A percentile compares a stretch with the other conserved stretches of the same genome.
Evolutionary conservation across 1,284 basidiomycete species (phyloP).

Genomic region (Puccinia triticina): DNA sequence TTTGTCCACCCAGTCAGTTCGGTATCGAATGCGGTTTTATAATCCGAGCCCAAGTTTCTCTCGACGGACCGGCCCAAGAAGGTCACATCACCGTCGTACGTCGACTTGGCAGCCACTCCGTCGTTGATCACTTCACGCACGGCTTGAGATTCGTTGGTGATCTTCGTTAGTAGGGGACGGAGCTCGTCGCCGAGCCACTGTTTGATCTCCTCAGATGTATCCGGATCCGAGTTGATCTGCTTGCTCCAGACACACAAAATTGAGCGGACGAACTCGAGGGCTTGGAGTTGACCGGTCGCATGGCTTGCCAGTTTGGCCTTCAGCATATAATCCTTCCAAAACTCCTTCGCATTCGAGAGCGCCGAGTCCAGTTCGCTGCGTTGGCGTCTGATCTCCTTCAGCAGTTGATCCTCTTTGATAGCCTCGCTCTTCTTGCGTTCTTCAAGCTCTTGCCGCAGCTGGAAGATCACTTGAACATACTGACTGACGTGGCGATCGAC

Average conservation of each 20-base stretch:
- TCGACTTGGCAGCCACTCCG: constrained; percentile 31
- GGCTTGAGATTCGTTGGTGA: constrained; percentile 1
- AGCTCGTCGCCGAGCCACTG: constrained; percentile 26
- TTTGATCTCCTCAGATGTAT: constrained; percentile 7
- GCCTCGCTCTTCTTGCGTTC: constrained; percentile 41
- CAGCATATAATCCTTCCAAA: constrained; percentile 38
- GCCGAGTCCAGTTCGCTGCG: constrained; percentile 36
- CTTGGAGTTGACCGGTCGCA: constrained; percentile 34
- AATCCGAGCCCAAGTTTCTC: constrained; percentile 18
- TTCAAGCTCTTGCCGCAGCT: constrained; percentile 47
- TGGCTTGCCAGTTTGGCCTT: constrained; percentile 12
- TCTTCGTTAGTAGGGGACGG: neutral
- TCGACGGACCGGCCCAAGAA: constrained; percentile 42
- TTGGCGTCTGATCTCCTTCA: constrained; percentile 18
- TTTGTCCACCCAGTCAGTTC: neutral
- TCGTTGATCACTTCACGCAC: constrained; percentile 8
- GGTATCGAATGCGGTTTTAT: constrained; percentile 26
- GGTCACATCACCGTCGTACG: constrained; percentile 36
- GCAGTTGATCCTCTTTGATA: constrained; percentile 17
- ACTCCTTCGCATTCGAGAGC: constrained; percentile 34
- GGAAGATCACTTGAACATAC: constrained; percentile 64
- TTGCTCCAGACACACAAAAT: constrained; percentile 18
- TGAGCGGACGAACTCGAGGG: constrained; percentile 2
- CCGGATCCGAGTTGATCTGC: constrained; percentile 28
- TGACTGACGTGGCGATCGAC: constrained; percentile 88